Conservation (phyloP, 768 basidiomycete species). For the Suillus bovinus region DNA sequence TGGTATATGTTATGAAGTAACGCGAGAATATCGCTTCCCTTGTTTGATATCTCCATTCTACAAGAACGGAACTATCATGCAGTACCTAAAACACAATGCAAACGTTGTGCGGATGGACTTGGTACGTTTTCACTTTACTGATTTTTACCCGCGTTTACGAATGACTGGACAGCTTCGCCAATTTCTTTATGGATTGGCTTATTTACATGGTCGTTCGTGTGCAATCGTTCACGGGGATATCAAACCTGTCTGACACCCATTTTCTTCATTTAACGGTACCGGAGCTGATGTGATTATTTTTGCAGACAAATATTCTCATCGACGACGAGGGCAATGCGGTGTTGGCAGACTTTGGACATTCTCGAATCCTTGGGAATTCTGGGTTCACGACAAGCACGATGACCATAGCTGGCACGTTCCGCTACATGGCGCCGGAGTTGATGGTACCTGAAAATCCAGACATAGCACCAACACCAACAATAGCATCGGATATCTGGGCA, state of each 20-base stretch:
- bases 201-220: conserved; percentile 59
- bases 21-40: conserved; percentile 18
- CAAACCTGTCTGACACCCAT: conserved; percentile 48
- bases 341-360: conserved; percentile 29
- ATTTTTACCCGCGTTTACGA: not conserved
- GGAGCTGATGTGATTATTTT: not conserved
- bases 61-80: conserved; percentile 52
- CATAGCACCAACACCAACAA: conserved; percentile 21
- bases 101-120: conserved; percentile 45
- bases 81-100: conserved; percentile 45
- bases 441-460: conserved; percentile 27
- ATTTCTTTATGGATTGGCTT: conserved; percentile 55
- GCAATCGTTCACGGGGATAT: conserved; percentile 64
- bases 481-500: conserved; percentile 37
- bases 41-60: conserved; percentile 64
- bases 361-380: conserved; percentile 55
- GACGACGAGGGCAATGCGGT: not conserved
- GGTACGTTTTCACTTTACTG: conserved; percentile 33
- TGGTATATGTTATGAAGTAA: conserved; percentile 22
- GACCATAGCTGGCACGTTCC: conserved; percentile 33
- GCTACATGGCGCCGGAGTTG: conserved; percentile 56
- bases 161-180: conserved; percentile 43
- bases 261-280: not conserved
- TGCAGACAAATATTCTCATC: conserved; percentile 5
- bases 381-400: conserved; percentile 33